Evolutionary conservation across 768 basidiomycete genomes (phyloP), one percentile per base, ranked within the genome.

Genomic region (Russula brevipes): DNA sequence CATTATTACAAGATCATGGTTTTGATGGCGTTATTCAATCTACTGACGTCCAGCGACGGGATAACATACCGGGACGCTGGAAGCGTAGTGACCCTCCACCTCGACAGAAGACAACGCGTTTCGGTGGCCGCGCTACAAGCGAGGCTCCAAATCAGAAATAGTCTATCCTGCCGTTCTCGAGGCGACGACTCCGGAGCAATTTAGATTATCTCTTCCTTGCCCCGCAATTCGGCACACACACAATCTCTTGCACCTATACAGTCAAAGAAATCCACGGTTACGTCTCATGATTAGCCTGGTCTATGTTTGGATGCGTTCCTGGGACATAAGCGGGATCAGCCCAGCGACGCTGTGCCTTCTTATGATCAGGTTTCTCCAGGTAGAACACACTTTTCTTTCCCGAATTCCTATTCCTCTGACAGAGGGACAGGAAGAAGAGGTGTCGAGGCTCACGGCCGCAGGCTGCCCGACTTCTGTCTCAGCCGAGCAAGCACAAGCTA

Each of bases 281-380:
- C 57, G 51, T 38, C 36, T 55, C 7, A 36, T 61, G 41, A 49
- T 45, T 41, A 46, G 52, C 33, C 50, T 66, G 30, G 5, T 63
- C 14, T 68, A 66, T 54, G 30, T 60, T n/a, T 68, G 64, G 64
- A 49, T 68, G 41, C 57, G 65, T 31, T 68, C 67, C 11, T 68
- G 67, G 67, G 65, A 50, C 2, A 51, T 62, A 16, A 30, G 33
- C 11, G 60, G 66, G n/a, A 54, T 68, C 36, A 56, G 16, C 19
- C 65, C 67, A 19, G 7, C 5, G 44, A 59, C 57, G 3, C 53
- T 68, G 12, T 55, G 35, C 19, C 55, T 66, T 42, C 56, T 68
- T 35, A 16, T 68, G 24, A 57, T 62, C 47, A 68, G 54, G 54
- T 68, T 66, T 59, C 58, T 66, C 49, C 67, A 68, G 53, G 67